A percentile compares a stretch with the other conserved stretches of the same genome.
Conservation (phyloP, 257 asterid species). For the Plantago ovata region DNA sequence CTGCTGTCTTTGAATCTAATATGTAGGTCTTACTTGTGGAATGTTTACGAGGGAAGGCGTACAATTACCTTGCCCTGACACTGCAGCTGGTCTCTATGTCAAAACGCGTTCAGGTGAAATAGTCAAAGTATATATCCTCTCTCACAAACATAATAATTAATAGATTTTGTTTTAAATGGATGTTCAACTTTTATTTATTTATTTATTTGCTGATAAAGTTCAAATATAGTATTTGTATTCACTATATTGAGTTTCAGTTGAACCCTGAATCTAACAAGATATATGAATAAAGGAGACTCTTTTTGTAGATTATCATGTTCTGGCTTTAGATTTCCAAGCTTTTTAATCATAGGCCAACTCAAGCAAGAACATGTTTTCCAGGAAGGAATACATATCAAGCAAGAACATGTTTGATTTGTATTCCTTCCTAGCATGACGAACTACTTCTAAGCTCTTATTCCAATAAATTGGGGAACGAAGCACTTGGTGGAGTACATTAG, state of each 20-base stretch:
- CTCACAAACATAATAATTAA: conserved; percentile 22
- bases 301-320: not conserved
- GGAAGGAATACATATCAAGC: too few relatives aligned
- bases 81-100: conserved; percentile 81
- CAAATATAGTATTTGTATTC: conserved; percentile 1
- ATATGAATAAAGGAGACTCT: not conserved
- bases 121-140: conserved; percentile 67
- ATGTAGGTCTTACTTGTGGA: conserved; percentile 80
- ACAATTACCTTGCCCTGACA: conserved; percentile 72
- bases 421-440: too few relatives aligned
- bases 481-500: too few relatives aligned
- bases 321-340: not conserved
- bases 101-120: conserved; percentile 78
- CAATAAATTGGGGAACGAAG: too few relatives aligned
- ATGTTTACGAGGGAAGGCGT: conserved; percentile 56
- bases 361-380: too few relatives aligned
- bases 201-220: not conserved
- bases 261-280: conserved; percentile 10
- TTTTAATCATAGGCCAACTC: too few relatives aligned
- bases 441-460: too few relatives aligned
- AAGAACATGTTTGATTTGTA: too few relatives aligned
- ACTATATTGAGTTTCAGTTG: conserved; percentile 5
- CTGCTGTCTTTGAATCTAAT: conserved; percentile 17
- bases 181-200: not conserved
- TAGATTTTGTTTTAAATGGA: conserved; percentile 14